Conservation (phyloP, 148 eudicot genomes). For the Beta vulgaris region DNA sequence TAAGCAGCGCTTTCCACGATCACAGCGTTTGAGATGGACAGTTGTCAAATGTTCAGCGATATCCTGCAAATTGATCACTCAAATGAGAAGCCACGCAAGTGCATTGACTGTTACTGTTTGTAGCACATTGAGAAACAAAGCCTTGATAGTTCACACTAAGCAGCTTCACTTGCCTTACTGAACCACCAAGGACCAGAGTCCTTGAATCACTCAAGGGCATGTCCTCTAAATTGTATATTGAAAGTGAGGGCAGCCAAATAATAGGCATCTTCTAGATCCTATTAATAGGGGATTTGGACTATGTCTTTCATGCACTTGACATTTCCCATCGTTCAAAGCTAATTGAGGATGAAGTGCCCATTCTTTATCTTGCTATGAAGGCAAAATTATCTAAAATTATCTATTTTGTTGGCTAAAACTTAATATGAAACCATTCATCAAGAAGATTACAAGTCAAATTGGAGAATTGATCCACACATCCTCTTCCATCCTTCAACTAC, state of each 20-base stretch:
- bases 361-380: not conserved
- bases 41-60: conserved; percentile 97
- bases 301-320: not conserved
- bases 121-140: conserved; percentile 1
- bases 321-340: not conserved
- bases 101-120: too few relatives aligned
- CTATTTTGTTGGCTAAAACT: not conserved
- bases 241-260: not conserved
- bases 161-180: not conserved
- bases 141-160: not conserved
- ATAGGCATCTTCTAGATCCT: too few relatives aligned
- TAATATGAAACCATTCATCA: not conserved
- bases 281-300: not conserved
- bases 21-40: conserved; percentile 77
- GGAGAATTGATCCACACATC: not conserved
- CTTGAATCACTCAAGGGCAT: not conserved
- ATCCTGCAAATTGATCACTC: conserved; percentile 49
- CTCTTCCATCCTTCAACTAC: not conserved
- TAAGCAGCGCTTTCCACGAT: conserved; percentile 89
- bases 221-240: not conserved
- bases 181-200: not conserved
- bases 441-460: not conserved
- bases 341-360: not conserved
- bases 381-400: not conserved
- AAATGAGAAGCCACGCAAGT: conserved; percentile 9